A percentile compares a stretch with the other conserved stretches of the same genome.
Evolutionary conservation across 2,329 filamentous ascomycete species (phyloP).

Genomic region (Emericellopsis cladophorae): DNA sequence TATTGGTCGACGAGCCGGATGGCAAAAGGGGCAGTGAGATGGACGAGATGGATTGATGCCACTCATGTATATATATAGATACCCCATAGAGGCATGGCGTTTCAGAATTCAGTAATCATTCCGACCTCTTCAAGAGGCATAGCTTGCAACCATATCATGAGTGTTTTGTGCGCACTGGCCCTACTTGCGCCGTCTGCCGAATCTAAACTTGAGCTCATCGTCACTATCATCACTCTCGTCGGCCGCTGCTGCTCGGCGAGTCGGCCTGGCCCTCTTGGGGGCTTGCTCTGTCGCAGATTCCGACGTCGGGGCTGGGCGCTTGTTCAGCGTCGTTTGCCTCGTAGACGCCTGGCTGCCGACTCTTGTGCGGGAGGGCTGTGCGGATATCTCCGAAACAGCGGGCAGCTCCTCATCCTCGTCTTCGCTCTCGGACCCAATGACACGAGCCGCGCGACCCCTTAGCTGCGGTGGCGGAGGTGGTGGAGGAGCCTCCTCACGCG

Average conservation of each 20-base stretch:
- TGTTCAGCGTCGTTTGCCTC: slow-evolving; percentile 12
- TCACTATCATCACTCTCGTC: slow-evolving; percentile 36
- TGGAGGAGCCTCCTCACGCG: background rate
- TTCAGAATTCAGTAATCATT: background rate
- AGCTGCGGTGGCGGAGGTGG: background rate
- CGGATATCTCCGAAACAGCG: background rate
- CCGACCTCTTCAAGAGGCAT: too few relatives aligned
- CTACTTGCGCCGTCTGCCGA: slow-evolving; percentile 33
- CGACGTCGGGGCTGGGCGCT: slow-evolving; percentile 17
- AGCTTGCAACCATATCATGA: too few relatives aligned
- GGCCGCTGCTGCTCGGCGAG: slow-evolving; percentile 19
- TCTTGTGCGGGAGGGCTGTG: slow-evolving; percentile 2
- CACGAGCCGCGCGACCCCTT: background rate
- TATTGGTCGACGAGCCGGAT: slow-evolving; percentile 46
- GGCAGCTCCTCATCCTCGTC: background rate
- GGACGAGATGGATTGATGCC: slow-evolving; percentile 43
- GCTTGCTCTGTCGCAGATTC: slow-evolving; percentile 18
- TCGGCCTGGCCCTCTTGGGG: slow-evolving; percentile 7
- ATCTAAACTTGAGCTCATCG: slow-evolving; percentile 43
- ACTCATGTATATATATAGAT: slow-evolving; percentile 11
- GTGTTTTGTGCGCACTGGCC: background rate
- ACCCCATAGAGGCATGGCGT: slow-evolving; percentile 11
- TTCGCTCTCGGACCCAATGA: slow-evolving; percentile 3
- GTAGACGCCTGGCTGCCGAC: slow-evolving; percentile 14
- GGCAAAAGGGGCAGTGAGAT: slow-evolving; percentile 26